Evolutionary conservation across 2,329 filamentous ascomycete species (phyloP), one percentile per base, ranked within the genome.

Genomic region (Aureobasidium uvarum): DNA sequence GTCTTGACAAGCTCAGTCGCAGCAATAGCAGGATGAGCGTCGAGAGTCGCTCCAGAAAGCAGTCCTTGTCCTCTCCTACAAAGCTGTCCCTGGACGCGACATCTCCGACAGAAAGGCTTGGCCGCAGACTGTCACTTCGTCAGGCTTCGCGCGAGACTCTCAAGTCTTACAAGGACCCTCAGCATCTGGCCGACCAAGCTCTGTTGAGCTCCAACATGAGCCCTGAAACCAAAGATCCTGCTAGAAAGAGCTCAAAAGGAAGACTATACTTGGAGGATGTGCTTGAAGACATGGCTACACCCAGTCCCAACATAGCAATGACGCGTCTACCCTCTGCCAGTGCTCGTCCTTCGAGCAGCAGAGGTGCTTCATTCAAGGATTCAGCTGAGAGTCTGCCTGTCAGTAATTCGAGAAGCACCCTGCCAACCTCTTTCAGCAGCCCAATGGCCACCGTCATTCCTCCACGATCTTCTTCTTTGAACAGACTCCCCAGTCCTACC

Each of bases 1-100:
- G 91, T 52, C 82, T 84, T 52, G 85, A 86, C 60, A 86, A 82
- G 69, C 87, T 89, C 68, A 77, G 77, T 4, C 86, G 89, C 68
- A 83, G 84, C 38, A 60, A 51, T 45, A 66, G 64, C 46, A 70
- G 67, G 33, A 70, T 72, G 51, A 74, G 64, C 23, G 68, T 70
- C 41, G 73, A 75, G 65, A 74, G 72, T 62, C 74, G 73, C 73
- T 70, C 55, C 66, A 68, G 60, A 65, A 69, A 62, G 39, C 67
- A 45, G 46, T 62, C n/a, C 63, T 31, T 46, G 39, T 58, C 54
- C 14, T 66, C 63, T 14, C 54, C 64, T n/a, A 60, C 39, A 43
- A 66, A 71, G 51, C 69, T 71, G 20, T 67, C 70, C 10, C 46
- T 70, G n/a, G 66, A 67, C n/a, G 68, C 60, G 5, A 14, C 25